Conservation (phyloP, 2,329 filamentous ascomycete species). For the Tolypocladium album region DNA sequence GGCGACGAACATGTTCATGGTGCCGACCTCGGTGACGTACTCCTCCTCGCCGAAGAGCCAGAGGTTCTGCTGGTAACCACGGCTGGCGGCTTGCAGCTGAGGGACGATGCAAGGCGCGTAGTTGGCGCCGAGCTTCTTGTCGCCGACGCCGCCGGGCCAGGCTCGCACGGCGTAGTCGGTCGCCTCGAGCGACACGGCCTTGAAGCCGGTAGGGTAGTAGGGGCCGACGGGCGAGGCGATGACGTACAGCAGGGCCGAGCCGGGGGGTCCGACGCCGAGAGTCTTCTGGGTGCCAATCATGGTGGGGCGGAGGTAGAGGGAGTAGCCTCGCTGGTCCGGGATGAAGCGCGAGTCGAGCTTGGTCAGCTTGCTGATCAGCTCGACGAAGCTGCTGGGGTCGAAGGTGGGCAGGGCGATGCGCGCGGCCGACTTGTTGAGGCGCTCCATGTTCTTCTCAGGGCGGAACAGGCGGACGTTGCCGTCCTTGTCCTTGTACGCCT, state of each 20-base stretch:
- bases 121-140: conserved; percentile 98
- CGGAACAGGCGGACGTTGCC: conserved; percentile 81
- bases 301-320: conserved; percentile 87
- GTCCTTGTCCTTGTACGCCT: conserved; percentile 84
- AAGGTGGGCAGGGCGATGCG: conserved; percentile 92
- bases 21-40: conserved; percentile 93
- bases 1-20: conserved; percentile 95
- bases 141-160: conserved; percentile 94
- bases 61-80: conserved; percentile 95
- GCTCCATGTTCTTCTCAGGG: conserved; percentile 91
- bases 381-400: conserved; percentile 59
- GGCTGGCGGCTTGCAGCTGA: conserved; percentile 79
- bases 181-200: conserved; percentile 88
- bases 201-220: conserved; percentile 98
- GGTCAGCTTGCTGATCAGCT: conserved; percentile 71
- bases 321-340: conserved; percentile 77
- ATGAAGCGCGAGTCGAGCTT: conserved; percentile 84
- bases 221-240: conserved; percentile 95
- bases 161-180: conserved; percentile 94
- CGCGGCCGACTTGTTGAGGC: conserved; percentile 81
- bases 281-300: conserved; percentile 96
- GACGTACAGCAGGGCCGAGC: conserved; percentile 82
- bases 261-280: conserved; percentile 83
- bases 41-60: conserved; percentile 97
- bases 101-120: conserved; percentile 99